phyloP scores from a whole-genome alignment of 257 asterid species.

The Petunia axillaris region DNA sequence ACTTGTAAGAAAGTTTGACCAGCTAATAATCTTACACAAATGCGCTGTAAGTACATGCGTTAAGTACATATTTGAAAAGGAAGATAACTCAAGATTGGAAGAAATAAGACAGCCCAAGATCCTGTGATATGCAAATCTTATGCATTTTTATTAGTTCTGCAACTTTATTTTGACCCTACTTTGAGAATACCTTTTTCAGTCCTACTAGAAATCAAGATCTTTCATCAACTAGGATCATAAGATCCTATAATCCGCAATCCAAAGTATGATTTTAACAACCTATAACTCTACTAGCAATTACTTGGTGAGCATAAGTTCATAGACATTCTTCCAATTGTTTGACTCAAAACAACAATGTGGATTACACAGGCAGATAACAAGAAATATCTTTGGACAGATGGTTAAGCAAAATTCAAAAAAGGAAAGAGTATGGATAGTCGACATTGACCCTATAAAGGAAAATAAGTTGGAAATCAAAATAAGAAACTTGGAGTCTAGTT shows the following conservation, averaged over 20 bases:
- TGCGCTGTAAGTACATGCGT: too few relatives aligned
- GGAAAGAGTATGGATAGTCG: background rate
- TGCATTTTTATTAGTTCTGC: background rate
- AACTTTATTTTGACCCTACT: background rate
- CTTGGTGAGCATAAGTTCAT: background rate
- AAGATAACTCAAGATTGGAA: background rate
- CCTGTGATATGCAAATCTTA: background rate
- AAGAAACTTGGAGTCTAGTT: conserved; percentile 6
- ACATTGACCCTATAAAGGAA: background rate
- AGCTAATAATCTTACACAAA: too few relatives aligned
- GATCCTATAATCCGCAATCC: background rate
- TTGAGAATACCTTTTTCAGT: background rate
- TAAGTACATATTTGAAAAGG: too few relatives aligned
- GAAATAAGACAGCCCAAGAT: background rate
- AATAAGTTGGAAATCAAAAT: background rate
- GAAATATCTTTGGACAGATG: conserved; percentile 11
- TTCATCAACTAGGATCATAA: conserved; percentile 3
- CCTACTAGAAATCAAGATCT: background rate
- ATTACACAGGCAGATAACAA: background rate
- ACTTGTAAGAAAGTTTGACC: too few relatives aligned
- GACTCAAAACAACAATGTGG: conserved; percentile 1
- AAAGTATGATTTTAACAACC: background rate
- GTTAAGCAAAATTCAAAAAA: background rate
- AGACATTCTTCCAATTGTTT: background rate
- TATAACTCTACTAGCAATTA: background rate